Base-by-base conservation (phyloP, 108 stramenopile genomes). In the Cyclostephanos invisitatus region DNA sequence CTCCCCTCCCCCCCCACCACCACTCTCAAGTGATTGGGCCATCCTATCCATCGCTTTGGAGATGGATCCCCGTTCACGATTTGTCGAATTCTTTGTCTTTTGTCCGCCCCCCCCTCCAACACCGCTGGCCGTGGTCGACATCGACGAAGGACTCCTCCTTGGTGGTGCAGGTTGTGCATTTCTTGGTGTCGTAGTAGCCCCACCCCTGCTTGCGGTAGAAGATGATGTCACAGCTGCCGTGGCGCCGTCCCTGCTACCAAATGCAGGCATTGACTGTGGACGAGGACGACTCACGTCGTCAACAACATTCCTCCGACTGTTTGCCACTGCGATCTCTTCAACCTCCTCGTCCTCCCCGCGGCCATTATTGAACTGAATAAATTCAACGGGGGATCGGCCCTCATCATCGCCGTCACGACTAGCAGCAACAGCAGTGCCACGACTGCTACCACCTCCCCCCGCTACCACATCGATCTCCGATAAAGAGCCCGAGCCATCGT, bases 21-120 rank as follows among this genome's bases (percentile, higher is more conserved):
- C 24, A 10, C 51, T 25, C 10, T 53, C 22, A 21, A 53, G 2
- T 8, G 18, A 53, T 24, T 53, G 1, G 5, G 22, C 24, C 22
- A 53, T 4, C 51, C 24, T 53, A 0, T 53, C 12, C 2, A 53
- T 53, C 5, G 51, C 2, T 20, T 53, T 53, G 5, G 51, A 4
- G 24, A 53, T 3, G 1, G 51, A 53, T 7, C 6, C 18, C 3
- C 51, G 4, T 20, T 53, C 10, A 10, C 51, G 51, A 53, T 53
- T 53, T 4, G 51, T 53, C 6, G 51, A 53, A 53, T 53, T 53
- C 18, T 53, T 53, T 1, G 51, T 53, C 51, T 53, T 53, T 25
- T 8, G 18, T 53, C 51, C 51, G 5, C 51, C 24, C 20, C 7
- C 7, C 40, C 40, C 40, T 9, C 40, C 40, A 4, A 8, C 12